Evolutionary conservation across 257 asterid genomes (phyloP).

Genomic region (Ilex asprella): DNA sequence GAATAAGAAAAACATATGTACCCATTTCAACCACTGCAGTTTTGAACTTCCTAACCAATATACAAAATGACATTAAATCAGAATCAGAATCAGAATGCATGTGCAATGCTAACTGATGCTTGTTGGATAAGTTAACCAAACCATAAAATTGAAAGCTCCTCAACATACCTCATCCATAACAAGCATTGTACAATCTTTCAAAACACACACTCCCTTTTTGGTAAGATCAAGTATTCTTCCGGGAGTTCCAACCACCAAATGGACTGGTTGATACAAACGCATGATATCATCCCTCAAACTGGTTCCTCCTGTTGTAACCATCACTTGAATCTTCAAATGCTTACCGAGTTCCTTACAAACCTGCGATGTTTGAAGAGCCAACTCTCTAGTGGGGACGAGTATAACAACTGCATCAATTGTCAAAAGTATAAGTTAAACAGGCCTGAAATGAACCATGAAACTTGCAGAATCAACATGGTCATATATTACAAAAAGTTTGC

Average conservation of each 20-base stretch:
- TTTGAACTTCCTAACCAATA: too few relatives aligned
- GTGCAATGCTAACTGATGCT: too few relatives aligned
- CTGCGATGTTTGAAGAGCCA: constrained; percentile 85
- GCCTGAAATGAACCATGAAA: not conserved
- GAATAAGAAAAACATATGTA: too few relatives aligned
- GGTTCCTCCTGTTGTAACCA: constrained; percentile 79
- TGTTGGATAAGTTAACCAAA: too few relatives aligned
- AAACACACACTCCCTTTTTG: constrained; percentile 48
- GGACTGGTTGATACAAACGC: constrained; percentile 77
- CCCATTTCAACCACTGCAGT: too few relatives aligned
- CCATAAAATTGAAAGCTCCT: too few relatives aligned
- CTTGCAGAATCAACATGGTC: not conserved
- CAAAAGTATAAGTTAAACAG: not conserved
- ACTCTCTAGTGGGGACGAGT: constrained; percentile 77
- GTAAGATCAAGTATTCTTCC: constrained; percentile 81
- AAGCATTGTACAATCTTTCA: constrained; percentile 53
- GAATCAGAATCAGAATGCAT: too few relatives aligned
- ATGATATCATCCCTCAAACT: constrained; percentile 69
- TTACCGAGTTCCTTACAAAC: constrained; percentile 80
- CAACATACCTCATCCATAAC: constrained; percentile 68
- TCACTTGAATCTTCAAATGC: constrained; percentile 61
- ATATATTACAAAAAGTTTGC: too few relatives aligned
- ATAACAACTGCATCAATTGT: constrained; percentile 47
- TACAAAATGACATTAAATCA: too few relatives aligned
- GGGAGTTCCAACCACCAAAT: constrained; percentile 75